These are phyloP conservation scores for Chrysanthemum lavandulifolium DNA, from an alignment of 129 eudicot species.

Conservation along the genomic window DNA sequence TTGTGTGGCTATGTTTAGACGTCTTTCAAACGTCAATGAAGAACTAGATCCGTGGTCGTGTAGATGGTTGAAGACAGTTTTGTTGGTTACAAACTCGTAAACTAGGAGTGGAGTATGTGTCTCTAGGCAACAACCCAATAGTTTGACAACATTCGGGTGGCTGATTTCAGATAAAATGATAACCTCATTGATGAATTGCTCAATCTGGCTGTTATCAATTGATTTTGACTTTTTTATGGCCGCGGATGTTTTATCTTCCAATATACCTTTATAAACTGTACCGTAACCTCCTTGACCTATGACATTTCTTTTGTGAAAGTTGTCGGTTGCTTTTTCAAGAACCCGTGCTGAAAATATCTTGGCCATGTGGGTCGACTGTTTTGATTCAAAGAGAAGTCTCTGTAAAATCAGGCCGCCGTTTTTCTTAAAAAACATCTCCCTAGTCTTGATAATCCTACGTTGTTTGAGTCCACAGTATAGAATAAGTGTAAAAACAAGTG, in stretches of 20 bases:
- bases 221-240: background rate
- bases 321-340: slow-evolving; percentile 14
- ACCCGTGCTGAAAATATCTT: slow-evolving; percentile 16
- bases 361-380: slow-evolving; percentile 5
- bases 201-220: slow-evolving; percentile 15
- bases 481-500: slow-evolving; percentile 13
- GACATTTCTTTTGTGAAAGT: slow-evolving; percentile 1
- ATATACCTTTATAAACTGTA: slow-evolving; percentile 29
- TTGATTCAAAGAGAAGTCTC: slow-evolving; percentile 30
- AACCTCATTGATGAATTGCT: slow-evolving; percentile 36
- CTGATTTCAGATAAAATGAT: slow-evolving; percentile 33
- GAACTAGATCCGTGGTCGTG: slow-evolving; percentile 8
- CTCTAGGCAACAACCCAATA: slow-evolving; percentile 33
- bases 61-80: slow-evolving; percentile 19
- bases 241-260: slow-evolving; percentile 15
- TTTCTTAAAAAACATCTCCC: slow-evolving; percentile 29
- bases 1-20: background rate
- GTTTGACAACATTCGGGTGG: slow-evolving; percentile 29
- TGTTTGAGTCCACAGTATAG: slow-evolving; percentile 23
- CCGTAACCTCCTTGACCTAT: slow-evolving; percentile 17
- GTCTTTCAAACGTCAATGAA: slow-evolving; percentile 10
- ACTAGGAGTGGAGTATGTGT: slow-evolving; percentile 24
- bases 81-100: slow-evolving; percentile 32
- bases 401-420: slow-evolving; percentile 33
- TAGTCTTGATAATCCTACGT: slow-evolving; percentile 20